phyloP scores from a whole-genome alignment of 2,329 filamentous ascomycete genomes.

The Xylogone sp. region DNA sequence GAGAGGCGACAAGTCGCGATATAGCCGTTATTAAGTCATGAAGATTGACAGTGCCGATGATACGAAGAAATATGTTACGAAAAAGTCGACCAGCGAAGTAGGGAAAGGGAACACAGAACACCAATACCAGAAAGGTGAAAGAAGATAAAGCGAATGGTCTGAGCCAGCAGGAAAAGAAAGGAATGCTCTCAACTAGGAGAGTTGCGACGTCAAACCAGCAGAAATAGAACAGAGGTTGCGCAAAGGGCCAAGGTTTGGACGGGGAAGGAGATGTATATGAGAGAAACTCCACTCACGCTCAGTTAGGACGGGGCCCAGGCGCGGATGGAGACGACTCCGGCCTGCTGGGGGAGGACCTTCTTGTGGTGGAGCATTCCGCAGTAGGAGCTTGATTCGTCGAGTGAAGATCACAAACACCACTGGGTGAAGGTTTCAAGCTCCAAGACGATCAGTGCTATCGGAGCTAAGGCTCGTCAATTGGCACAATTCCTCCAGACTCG shows the following conservation, averaged over 20 bases:
- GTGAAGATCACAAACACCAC: background rate
- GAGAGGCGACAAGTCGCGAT: conserved; percentile 25
- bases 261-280: background rate
- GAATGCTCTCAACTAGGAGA: conserved; percentile 21
- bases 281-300: background rate
- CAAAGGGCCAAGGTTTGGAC: background rate
- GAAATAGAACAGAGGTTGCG: conserved; percentile 21
- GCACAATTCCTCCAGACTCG: background rate
- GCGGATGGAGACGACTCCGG: background rate
- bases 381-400: background rate
- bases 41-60: conserved; percentile 15
- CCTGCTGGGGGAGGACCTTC: background rate
- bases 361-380: background rate
- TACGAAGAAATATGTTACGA: conserved; percentile 10
- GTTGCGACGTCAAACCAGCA: conserved; percentile 21
- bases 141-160: conserved; percentile 23
- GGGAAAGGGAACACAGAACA: conserved; percentile 16
- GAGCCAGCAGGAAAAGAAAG: conserved; percentile 28
- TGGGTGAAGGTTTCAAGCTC: background rate
- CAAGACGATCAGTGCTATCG: background rate
- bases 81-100: conserved; percentile 7
- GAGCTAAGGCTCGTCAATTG: background rate
- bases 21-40: conserved; percentile 29
- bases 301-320: background rate
- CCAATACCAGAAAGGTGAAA: conserved; percentile 24